Base-by-base conservation (phyloP, 2,329 filamentous ascomycete genomes). In the Parascedosporium putredinis region DNA sequence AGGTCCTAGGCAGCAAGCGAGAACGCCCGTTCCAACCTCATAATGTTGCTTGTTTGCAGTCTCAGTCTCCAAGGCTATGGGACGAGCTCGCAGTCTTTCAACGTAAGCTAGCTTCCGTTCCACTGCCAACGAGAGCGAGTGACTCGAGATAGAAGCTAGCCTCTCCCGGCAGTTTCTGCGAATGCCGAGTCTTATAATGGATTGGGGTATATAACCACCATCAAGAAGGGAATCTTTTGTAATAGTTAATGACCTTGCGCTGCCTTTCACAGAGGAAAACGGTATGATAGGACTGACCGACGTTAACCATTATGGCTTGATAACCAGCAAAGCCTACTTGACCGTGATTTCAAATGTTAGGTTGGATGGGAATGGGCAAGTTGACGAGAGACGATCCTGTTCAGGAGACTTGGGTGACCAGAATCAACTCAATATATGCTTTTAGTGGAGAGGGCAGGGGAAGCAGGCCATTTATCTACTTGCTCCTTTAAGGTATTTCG, bases 1-100 rank as follows among this genome's bases (percentile, higher is more conserved):
- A 3, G 80, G 79, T 0, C 83, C 83, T 10, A 87, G 66, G 61
- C 74, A 80, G 24, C 73, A 75, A 24, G 67, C 64, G 36, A 86
- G 63, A 22, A 86, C 76, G 3, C 78, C 78, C 0, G 82, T 84
- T 34, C 79, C 80, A 36, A 86, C 82, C 64, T 86, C 83, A 59
- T 87, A 86, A 63, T 86, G 83, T 69, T 86, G 83, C 57, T 75
- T 67, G 60, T 86, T 86, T 20, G 83, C 82, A 2, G 72, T 67
- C 3, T 70, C 72, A 1, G 81, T 84, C 61, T 83, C 78, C 56
- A 86, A 74, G n/a, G 83, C 83, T 54, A 86, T 85, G 9, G 81
- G 81, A 31, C 74, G 69, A 14, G 66, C 69, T 18, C 78, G 72
- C n/a, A 85, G 68, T 3, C 71, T 63, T 47, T 76, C 68, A 9